Conservation (phyloP, 2,329 filamentous ascomycete species). For the Lomentospora prolificans region DNA sequence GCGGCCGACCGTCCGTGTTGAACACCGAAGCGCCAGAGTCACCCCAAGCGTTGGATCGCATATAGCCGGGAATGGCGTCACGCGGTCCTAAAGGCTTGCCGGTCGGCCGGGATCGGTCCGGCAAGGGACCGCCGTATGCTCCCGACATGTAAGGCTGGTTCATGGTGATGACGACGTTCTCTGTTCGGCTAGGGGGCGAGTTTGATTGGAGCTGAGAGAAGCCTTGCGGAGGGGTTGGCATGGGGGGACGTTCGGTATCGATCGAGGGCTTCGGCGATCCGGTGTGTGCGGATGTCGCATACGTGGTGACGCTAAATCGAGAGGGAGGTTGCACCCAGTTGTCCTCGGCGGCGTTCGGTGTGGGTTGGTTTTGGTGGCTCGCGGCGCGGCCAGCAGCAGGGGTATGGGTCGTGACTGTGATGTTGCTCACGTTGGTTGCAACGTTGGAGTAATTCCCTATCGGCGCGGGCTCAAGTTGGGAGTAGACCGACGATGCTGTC, state of each 20-base stretch:
- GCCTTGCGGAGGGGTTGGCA: constrained; percentile 26
- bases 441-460: neutral
- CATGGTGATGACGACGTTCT: constrained; percentile 24
- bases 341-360: neutral
- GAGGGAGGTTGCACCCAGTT: constrained; percentile 42
- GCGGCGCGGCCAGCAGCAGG: neutral
- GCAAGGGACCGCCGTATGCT: constrained; percentile 13
- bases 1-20: neutral
- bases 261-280: constrained; percentile 28
- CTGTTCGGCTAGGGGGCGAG: constrained; percentile 8
- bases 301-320: constrained; percentile 56
- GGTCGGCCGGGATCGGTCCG: neutral
- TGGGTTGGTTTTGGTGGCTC: neutral
- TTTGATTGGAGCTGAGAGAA: constrained; percentile 6
- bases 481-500: constrained; percentile 25
- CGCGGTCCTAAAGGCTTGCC: neutral
- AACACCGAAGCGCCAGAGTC: neutral
- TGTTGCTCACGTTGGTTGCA: neutral
- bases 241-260: constrained; percentile 25
- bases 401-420: neutral
- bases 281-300: constrained; percentile 39
- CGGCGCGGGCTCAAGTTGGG: constrained; percentile 10
- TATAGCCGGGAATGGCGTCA: neutral
- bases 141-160: constrained; percentile 22
- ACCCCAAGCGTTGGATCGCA: neutral